These are phyloP conservation scores for Xerophyta viscosa DNA, from an alignment of 106 monocot species.

Conservation along the genomic window DNA sequence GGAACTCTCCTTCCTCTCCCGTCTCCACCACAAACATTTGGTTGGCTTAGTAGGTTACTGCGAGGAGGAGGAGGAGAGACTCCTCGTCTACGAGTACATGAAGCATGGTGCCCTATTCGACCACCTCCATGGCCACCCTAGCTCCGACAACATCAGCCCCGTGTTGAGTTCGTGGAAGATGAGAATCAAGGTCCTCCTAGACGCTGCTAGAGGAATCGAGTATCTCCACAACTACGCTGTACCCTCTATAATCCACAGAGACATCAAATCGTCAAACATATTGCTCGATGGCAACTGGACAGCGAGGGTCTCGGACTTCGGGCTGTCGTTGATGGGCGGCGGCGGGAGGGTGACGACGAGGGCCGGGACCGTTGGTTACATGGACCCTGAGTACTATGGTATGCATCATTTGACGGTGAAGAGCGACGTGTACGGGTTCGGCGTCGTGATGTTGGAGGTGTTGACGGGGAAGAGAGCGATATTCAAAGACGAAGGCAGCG, in stretches of 20 bases:
- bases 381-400: slow-evolving; percentile 94
- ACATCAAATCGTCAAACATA: slow-evolving; percentile 73
- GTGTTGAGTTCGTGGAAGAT: slow-evolving; percentile 37
- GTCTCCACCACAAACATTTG: slow-evolving; percentile 88
- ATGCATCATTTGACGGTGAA: slow-evolving; percentile 68
- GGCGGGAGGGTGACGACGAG: slow-evolving; percentile 18
- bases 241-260: slow-evolving; percentile 58
- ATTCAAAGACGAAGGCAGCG: slow-evolving; percentile 20
- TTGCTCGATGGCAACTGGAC: slow-evolving; percentile 50
- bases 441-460: slow-evolving; percentile 80
- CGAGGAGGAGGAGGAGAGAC: slow-evolving; percentile 65
- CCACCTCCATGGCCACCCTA: slow-evolving; percentile 28
- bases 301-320: slow-evolving; percentile 77
- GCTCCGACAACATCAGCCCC: background rate
- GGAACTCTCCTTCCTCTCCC: slow-evolving; percentile 73
- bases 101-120: slow-evolving; percentile 62
- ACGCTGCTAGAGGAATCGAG: slow-evolving; percentile 46
- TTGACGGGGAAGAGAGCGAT: slow-evolving; percentile 62
- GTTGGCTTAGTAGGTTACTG: slow-evolving; percentile 74
- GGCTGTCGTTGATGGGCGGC: slow-evolving; percentile 52
- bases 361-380: slow-evolving; percentile 89
- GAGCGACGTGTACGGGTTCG: slow-evolving; percentile 84
- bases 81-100: slow-evolving; percentile 88
- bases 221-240: slow-evolving; percentile 62
- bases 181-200: slow-evolving; percentile 44